Conservation (phyloP, 106 monocot genomes). For the Acorus calamus region DNA sequence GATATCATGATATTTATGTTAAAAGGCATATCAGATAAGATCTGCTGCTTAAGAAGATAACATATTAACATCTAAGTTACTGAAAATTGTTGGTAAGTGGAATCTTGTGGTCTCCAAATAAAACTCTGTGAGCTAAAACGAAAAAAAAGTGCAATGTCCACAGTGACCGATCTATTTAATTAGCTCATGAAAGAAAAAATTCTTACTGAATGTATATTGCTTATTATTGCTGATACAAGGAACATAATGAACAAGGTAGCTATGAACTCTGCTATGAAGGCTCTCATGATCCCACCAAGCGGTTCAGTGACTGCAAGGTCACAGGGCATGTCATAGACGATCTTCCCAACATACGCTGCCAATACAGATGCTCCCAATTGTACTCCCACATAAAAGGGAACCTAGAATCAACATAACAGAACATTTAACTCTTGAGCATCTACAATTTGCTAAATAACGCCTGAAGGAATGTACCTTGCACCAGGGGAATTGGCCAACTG, state of each 20-base stretch:
- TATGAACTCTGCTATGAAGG: slow-evolving; percentile 11
- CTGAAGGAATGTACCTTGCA: too few species aligned
- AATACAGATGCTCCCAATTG: background rate
- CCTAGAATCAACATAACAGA: background rate
- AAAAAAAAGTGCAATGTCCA: background rate
- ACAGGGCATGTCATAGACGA: slow-evolving; percentile 2
- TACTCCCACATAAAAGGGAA: slow-evolving; percentile 2
- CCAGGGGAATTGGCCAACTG: too few species aligned
- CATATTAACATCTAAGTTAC: background rate
- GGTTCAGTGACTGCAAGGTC: slow-evolving; percentile 8
- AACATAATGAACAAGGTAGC: slow-evolving; percentile 15
- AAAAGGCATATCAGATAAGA: too few species aligned
- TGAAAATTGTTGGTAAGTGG: background rate
- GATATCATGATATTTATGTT: too few species aligned
- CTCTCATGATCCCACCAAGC: background rate
- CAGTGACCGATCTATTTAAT: too few species aligned
- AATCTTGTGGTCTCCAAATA: background rate
- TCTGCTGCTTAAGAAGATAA: too few species aligned
- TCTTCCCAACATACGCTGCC: slow-evolving; percentile 6
- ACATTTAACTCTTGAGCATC: too few species aligned
- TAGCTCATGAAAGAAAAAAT: too few species aligned
- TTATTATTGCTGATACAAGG: background rate
- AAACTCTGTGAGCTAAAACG: background rate
- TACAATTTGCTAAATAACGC: too few species aligned
- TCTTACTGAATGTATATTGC: background rate